Evolutionary conservation across 2,329 filamentous ascomycete genomes (phyloP).

Genomic region (Exophiala alcalophila): DNA sequence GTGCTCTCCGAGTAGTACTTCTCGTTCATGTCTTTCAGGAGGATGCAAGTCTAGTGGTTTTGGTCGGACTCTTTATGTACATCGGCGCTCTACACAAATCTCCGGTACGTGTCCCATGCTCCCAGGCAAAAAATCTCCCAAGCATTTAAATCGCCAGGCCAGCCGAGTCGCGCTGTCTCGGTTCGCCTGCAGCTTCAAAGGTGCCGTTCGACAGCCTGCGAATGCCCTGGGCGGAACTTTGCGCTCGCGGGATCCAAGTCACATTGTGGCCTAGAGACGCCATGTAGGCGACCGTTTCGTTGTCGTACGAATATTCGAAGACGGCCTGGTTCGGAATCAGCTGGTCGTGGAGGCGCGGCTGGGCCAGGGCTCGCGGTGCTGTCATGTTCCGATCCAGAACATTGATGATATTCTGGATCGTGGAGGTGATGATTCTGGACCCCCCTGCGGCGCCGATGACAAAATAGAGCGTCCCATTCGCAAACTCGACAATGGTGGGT

Average conservation of each 20-base stretch:
- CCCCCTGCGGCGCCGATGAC: slow-evolving; percentile 75
- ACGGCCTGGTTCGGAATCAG: slow-evolving; percentile 66
- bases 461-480: slow-evolving; percentile 64
- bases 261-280: slow-evolving; percentile 66
- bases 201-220: slow-evolving; percentile 59
- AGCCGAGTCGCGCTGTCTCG: slow-evolving; percentile 67
- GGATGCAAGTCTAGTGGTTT: no score
- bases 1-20: no score
- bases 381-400: slow-evolving; percentile 65
- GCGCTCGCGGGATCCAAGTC: slow-evolving; percentile 61
- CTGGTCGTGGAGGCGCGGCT: slow-evolving; percentile 77
- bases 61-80: no score
- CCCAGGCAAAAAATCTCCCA: no score
- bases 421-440: slow-evolving; percentile 77
- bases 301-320: slow-evolving; percentile 69
- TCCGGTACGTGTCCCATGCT: no score
- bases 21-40: no score
- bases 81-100: no score
- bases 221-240: slow-evolving; percentile 71
- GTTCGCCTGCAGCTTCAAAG: slow-evolving; percentile 76
- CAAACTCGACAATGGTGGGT: slow-evolving; percentile 70
- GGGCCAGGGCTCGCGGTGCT: slow-evolving; percentile 59
- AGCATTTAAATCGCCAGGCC: no score
- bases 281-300: slow-evolving; percentile 63
- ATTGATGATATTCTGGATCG: slow-evolving; percentile 70